These are phyloP conservation scores for Termitomyces sp. DNA, from an alignment of 768 basidiomycete genomes.

Conservation along the genomic window DNA sequence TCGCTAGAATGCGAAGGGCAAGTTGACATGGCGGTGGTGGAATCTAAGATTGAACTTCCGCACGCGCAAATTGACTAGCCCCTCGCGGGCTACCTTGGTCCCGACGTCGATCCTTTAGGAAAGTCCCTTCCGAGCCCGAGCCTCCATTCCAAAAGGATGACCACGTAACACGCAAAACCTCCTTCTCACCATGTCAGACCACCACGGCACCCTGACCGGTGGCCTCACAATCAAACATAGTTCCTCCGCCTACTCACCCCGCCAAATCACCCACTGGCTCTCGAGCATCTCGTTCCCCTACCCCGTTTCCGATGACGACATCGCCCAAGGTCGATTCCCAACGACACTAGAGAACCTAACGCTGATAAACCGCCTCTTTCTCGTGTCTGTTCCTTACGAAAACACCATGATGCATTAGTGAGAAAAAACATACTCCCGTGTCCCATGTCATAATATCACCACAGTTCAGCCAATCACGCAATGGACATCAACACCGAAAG, in stretches of 20 bases:
- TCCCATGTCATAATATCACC: neutral
- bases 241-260: slow-evolving; percentile 3
- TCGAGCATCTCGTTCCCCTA: slow-evolving; percentile 8
- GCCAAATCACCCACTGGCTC: slow-evolving; percentile 9
- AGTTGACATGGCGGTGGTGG: neutral
- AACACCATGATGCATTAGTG: slow-evolving; percentile 17
- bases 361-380: slow-evolving; percentile 12
- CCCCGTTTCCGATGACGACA: slow-evolving; percentile 11
- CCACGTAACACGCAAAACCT: too few relatives aligned
- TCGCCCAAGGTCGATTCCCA: slow-evolving; percentile 10
- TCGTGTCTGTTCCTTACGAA: slow-evolving; percentile 15
- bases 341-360: slow-evolving; percentile 13
- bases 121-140: too few relatives aligned
- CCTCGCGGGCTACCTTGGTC: too few relatives aligned
- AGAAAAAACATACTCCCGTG: neutral
- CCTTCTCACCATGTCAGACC: too few relatives aligned
- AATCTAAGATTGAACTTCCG: too few relatives aligned
- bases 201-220: slow-evolving; percentile 6
- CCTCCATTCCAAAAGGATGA: too few relatives aligned
- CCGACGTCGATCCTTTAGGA: too few relatives aligned
- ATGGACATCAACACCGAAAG: slow-evolving; percentile 11
- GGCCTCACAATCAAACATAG: slow-evolving; percentile 4
- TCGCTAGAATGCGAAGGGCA: neutral
- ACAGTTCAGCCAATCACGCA: slow-evolving; percentile 6
- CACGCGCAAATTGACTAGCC: neutral